Base-by-base conservation (phyloP, 306 rosid species). In the Rosa lucieae region DNA sequence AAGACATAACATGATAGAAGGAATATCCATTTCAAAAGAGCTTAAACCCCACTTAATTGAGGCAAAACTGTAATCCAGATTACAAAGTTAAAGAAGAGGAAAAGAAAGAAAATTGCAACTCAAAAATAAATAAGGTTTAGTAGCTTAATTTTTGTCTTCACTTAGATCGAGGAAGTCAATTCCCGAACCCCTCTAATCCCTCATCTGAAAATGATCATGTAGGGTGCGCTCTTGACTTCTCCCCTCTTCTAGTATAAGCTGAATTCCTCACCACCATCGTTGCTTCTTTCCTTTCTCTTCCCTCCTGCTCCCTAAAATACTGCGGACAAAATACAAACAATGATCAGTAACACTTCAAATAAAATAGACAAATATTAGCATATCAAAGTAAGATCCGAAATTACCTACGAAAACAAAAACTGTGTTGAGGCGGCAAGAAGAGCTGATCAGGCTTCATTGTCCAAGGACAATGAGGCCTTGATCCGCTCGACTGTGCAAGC, bases 171-270 rank as follows among this genome's bases (percentile, higher is more conserved):
- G 87, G 92, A 93, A 95, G 99, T 95, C 99, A 93, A 95, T 89
- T 84, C 99, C 99, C 97, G 99, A 95, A 95, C 99, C 99, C 90
- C 69, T 87, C 75, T 88, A 89, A 81, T 88, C 88, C 88, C 72
- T 67, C 35, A 72, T 85, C 70, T 78, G 84, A 83, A 87, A 55
- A 21, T 0, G 77, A 89, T 86, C 77, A 49, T 67, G 88, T 84
- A 91, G 87, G 99, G 99, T 95, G 96, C 99, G 99, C 85, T 95
- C 99, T 95, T 95, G 99, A 93, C 99, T 93, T 89, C 96, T 84
- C 80, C 82, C 81, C 83, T 72, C 63, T 72, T 67, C 78, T 67
- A 40, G 2, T 79, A 69, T 77, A 80, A 82, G 79, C 86, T 80
- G 63, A 87, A 32, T 80, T 82, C 86, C 82, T 81, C 85, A 74